Base-by-base conservation (phyloP, 1,139 yeast species). In the Taphrina confusa region DNA sequence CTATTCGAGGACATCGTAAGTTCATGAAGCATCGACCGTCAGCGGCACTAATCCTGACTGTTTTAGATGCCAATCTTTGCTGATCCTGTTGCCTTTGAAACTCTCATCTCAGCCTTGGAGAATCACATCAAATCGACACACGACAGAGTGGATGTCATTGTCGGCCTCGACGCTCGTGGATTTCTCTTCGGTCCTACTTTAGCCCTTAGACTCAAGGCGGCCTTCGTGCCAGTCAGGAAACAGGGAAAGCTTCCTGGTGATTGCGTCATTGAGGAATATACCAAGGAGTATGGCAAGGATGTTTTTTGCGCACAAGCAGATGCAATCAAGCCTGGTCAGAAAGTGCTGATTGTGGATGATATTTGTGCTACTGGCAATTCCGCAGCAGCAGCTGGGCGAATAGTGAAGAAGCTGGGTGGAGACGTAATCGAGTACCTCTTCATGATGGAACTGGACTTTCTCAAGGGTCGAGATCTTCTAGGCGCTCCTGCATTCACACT, bases 281-380 rank as follows among this genome's bases (percentile, higher is more conserved):
- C 80, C 70, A 94, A 94, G 78, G 99, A 92, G 74, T 92, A 92
- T 73, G 98, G 97, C 70, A 63, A 66, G 63, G 99, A 92, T 74
- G 81, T 77, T 64, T 90, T 92, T 72, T 96, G 90, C 74, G 83
- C 94, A 73, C 98, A 94, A 76, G 77, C 80, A 66, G 94, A 82
- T 62, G 83, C 92, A 46, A 83, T 92, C 67, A 87, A 90, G 66
- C 79, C 79, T 63, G 95, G 92, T 39, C 80, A 95, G 58, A 86
- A 79, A 63, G 94, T 92, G 34, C 78, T 92, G 47, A 80, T 92
- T 66, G 95, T 92, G 34, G 98, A 92, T 73, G 99, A 92, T 72
- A 90, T 92, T 69, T 86, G 94, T 73, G 98, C 98, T 54, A 92
- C 98, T 46, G 98, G 97, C 23, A 98, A 98, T 45, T 85, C 95